Conservation (phyloP, 1,284 basidiomycete genomes). For the Moesziomyces sp. region DNA sequence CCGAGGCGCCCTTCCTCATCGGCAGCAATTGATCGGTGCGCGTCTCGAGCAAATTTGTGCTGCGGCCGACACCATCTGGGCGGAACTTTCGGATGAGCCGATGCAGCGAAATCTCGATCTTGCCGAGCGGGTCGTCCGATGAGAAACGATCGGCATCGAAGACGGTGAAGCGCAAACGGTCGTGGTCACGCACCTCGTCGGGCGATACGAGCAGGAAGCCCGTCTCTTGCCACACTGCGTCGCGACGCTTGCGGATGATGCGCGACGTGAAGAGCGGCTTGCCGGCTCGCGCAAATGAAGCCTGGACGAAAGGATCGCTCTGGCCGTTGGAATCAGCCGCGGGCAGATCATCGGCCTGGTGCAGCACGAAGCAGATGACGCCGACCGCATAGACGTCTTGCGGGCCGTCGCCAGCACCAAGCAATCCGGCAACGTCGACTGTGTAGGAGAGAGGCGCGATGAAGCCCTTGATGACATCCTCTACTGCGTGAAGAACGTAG, state of each 20-base stretch:
- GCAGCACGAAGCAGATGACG: slow-evolving; percentile 56
- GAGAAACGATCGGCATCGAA: slow-evolving; percentile 65
- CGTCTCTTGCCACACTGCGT: slow-evolving; percentile 62
- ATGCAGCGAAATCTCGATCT: slow-evolving; percentile 56
- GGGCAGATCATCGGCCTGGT: slow-evolving; percentile 55
- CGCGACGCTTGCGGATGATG: slow-evolving; percentile 45
- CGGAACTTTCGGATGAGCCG: slow-evolving; percentile 47
- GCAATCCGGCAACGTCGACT: slow-evolving; percentile 53
- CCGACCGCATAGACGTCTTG: slow-evolving; percentile 57
- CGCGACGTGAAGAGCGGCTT: slow-evolving; percentile 59
- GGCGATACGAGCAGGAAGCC: slow-evolving; percentile 55
- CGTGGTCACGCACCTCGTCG: slow-evolving; percentile 59
- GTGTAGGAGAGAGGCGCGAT: slow-evolving; percentile 61
- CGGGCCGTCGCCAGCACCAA: slow-evolving; percentile 58
- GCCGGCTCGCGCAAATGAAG: slow-evolving; percentile 55
- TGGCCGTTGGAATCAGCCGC: slow-evolving; percentile 58
- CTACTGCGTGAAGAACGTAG: slow-evolving; percentile 56
- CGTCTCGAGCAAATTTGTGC: slow-evolving; percentile 50
- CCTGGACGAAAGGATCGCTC: slow-evolving; percentile 61
- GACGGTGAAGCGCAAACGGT: slow-evolving; percentile 54
- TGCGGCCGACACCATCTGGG: slow-evolving; percentile 20
- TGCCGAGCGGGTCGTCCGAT: slow-evolving; percentile 63
- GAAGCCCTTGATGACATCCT: slow-evolving; percentile 60
- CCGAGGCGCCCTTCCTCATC: slow-evolving; percentile 44
- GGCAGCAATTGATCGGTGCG: slow-evolving; percentile 51